Conservation (phyloP, 768 basidiomycete species). For the Amanita exitialis region DNA sequence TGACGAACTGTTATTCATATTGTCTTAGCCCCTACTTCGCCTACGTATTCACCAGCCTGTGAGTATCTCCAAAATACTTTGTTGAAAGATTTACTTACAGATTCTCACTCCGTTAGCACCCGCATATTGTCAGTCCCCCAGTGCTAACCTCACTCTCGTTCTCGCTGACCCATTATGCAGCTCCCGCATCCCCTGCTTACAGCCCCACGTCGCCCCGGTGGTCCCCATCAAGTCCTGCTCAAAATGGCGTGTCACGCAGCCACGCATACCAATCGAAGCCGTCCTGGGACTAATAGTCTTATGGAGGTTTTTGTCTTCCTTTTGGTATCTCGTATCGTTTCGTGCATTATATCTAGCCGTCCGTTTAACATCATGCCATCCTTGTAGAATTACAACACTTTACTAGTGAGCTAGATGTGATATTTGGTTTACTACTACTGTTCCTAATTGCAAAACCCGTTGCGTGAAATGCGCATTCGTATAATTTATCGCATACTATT, state of each 20-base stretch:
- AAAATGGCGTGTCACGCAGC: slow-evolving; percentile 33
- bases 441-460: not conserved
- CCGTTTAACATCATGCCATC: slow-evolving; percentile 13
- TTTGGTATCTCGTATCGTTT: slow-evolving; percentile 14
- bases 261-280: slow-evolving; percentile 39
- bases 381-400: slow-evolving; percentile 19
- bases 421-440: slow-evolving; percentile 6
- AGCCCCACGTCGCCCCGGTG: slow-evolving; percentile 79
- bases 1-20: slow-evolving; percentile 8
- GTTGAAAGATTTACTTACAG: not conserved
- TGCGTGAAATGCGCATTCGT: not conserved
- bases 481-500: too few relatives aligned
- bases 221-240: slow-evolving; percentile 75
- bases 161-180: slow-evolving; percentile 22
- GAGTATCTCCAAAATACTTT: slow-evolving; percentile 22
- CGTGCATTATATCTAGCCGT: slow-evolving; percentile 19
- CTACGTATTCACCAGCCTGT: slow-evolving; percentile 84
- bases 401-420: slow-evolving; percentile 17
- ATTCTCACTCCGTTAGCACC: slow-evolving; percentile 38
- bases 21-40: slow-evolving; percentile 68
- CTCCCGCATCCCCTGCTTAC: slow-evolving; percentile 80
- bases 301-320: not conserved
- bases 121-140: slow-evolving; percentile 56
- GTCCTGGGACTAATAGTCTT: slow-evolving; percentile 36
- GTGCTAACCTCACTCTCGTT: not conserved